Evolutionary conservation across 208 protist genomes (phyloP).

Genomic region (Crithidia brevicula): DNA sequence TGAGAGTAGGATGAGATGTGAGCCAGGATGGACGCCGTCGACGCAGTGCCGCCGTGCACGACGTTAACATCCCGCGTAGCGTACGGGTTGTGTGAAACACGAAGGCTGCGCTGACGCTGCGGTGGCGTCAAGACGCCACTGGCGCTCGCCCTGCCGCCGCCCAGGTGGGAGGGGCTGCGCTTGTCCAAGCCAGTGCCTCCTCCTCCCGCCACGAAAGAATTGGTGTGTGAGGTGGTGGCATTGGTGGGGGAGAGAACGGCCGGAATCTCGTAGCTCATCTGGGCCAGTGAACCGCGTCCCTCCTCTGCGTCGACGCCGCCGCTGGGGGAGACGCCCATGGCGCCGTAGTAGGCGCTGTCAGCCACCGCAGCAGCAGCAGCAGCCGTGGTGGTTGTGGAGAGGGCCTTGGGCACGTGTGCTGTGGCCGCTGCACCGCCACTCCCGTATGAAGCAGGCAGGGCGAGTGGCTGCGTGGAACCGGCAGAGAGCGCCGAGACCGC

Average conservation of each 20-base stretch:
- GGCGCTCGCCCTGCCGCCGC: neutral
- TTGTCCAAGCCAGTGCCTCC: neutral
- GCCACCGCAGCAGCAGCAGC: neutral
- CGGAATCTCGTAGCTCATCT: neutral
- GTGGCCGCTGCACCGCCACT: neutral
- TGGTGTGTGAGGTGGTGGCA: neutral
- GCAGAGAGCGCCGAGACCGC: neutral
- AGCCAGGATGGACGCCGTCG: neutral
- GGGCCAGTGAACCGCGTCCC: neutral
- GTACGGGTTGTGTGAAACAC: conserved; percentile 30
- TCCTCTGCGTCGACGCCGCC: conserved; percentile 11
- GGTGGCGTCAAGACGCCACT: neutral
- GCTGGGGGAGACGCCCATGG: conserved; percentile 18
- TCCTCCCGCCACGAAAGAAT: neutral
- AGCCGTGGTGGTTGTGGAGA: neutral
- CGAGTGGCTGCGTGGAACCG: neutral
- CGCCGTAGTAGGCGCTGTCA: conserved; percentile 13
- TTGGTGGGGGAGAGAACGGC: neutral
- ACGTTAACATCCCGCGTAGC: neutral
- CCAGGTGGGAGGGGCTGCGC: neutral
- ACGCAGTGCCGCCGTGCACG: neutral
- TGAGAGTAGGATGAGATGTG: neutral
- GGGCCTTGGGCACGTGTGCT: neutral
- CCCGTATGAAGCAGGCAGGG: neutral
- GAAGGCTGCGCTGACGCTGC: conserved; percentile 16